Evolutionary conservation across 2,329 filamentous ascomycete species (phyloP).

Genomic region (Geosmithia morbida): DNA sequence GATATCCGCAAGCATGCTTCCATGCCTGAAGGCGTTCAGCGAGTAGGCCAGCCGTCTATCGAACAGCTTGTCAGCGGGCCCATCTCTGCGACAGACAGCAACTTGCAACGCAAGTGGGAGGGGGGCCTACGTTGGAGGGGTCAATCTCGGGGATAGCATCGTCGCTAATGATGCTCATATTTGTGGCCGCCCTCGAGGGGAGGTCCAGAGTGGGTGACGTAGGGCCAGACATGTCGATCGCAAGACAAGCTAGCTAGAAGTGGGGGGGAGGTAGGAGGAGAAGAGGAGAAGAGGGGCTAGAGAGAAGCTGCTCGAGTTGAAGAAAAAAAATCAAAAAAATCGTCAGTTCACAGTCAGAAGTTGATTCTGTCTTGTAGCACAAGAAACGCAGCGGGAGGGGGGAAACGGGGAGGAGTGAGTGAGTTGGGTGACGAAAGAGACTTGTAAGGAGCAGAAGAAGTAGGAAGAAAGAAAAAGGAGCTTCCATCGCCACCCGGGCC

Average conservation of each 20-base stretch:
- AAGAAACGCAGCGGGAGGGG: too few relatives aligned
- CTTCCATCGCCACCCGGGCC: too few relatives aligned
- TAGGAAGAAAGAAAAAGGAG: too few relatives aligned
- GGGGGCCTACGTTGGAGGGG: constrained; percentile 34
- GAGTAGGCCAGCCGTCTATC: constrained; percentile 63
- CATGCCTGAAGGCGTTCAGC: constrained; percentile 81
- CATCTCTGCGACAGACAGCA: neutral
- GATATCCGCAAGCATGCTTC: constrained; percentile 85
- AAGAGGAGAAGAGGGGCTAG: neutral
- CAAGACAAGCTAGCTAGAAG: too few relatives aligned
- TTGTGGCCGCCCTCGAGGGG: constrained; percentile 32
- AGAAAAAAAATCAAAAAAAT: too few relatives aligned
- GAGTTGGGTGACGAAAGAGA: too few relatives aligned
- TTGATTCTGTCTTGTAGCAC: too few relatives aligned
- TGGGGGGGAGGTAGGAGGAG: neutral
- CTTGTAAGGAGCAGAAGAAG: too few relatives aligned
- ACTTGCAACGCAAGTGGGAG: neutral
- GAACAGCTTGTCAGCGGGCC: neutral
- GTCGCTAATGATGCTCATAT: constrained; percentile 32
- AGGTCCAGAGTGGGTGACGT: constrained; percentile 16
- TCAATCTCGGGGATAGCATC: constrained; percentile 45
- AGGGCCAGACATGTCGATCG: constrained; percentile 10
- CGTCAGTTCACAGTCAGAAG: too few relatives aligned
- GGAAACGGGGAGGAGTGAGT: too few relatives aligned
- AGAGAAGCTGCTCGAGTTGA: too few relatives aligned